Percentiles rank a stretch among this genome's conserved stretches.
Evolutionary conservation across 306 rosid genomes (phyloP).

Genomic region (Betula pendula): DNA sequence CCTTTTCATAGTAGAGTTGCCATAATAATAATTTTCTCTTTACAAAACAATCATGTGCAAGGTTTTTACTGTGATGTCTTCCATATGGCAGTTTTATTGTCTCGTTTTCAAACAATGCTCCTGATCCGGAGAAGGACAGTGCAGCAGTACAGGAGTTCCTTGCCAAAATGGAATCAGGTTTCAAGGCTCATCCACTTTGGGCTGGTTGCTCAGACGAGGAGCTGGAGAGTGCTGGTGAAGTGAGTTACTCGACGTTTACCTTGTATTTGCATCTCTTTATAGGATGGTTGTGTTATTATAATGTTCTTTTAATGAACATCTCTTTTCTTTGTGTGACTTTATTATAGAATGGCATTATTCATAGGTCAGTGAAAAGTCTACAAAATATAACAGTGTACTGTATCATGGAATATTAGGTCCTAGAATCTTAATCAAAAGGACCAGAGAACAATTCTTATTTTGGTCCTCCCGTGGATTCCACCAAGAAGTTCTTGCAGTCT

Average conservation of each 20-base stretch:
- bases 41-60: background rate
- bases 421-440: background rate
- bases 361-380: background rate
- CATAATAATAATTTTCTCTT: background rate
- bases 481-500: background rate
- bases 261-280: background rate
- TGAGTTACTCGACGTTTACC: conserved; percentile 38
- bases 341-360: background rate
- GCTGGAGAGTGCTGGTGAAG: conserved; percentile 97
- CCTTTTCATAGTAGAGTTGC: background rate
- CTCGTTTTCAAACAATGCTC: conserved; percentile 79
- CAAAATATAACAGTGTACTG: background rate
- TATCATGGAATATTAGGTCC: background rate
- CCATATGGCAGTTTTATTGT: conserved; percentile 74
- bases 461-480: background rate
- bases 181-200: conserved; percentile 96
- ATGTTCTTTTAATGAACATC: background rate
- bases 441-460: background rate
- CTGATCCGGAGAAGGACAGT: conserved; percentile 89
- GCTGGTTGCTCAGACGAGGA: conserved; percentile 93
- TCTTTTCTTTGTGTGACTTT: background rate
- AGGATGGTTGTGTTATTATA: conserved; percentile 3
- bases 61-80: conserved; percentile 1
- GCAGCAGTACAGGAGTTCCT: conserved; percentile 76
- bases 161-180: conserved; percentile 84